phyloP scores from a whole-genome alignment of 495 filamentous ascomycete genomes.

The Pseudevernia furfuracea region DNA sequence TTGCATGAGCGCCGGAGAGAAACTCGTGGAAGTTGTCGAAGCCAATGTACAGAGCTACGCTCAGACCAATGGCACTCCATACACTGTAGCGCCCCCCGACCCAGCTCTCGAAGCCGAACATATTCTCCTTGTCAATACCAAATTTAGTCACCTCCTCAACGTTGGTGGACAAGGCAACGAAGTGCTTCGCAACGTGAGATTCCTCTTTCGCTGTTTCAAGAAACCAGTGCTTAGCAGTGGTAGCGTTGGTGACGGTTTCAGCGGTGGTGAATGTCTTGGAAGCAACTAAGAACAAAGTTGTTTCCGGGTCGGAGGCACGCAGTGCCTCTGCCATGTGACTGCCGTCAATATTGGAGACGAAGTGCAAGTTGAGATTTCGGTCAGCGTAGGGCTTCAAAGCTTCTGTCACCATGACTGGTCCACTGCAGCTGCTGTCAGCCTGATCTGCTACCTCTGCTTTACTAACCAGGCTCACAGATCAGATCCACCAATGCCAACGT shows the following conservation, averaged over 20 bases:
- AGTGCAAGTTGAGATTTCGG: conserved; percentile 80
- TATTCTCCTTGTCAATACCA: conserved; percentile 94
- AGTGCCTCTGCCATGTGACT: conserved; percentile 96
- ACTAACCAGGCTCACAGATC: conserved; percentile 64
- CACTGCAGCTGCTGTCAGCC: conserved; percentile 49
- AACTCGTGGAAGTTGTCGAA: conserved; percentile 97
- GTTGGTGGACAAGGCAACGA: conserved; percentile 96
- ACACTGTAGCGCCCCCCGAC: conserved; percentile 97
- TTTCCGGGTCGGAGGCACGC: conserved; percentile 82
- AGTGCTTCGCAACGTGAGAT: conserved; percentile 85
- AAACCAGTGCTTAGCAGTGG: conserved; percentile 95
- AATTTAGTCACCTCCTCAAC: conserved; percentile 93
- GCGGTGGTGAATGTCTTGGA: conserved; percentile 99
- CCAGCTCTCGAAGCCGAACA: conserved; percentile 98
- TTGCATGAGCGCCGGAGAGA: conserved; percentile 87
- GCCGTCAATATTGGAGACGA: conserved; percentile 98
- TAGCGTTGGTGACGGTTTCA: conserved; percentile 94
- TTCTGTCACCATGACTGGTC: conserved; percentile 97
- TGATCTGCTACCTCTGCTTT: conserved; percentile 4
- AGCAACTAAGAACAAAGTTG: conserved; percentile 92
- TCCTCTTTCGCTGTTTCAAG: conserved; percentile 73
- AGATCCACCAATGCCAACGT: conserved; percentile 96
- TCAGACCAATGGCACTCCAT: conserved; percentile 96
- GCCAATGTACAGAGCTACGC: conserved; percentile 87
- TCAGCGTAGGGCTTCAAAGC: conserved; percentile 89